Percentiles rank a stretch among this genome's conserved stretches.
Evolutionary conservation across 2,329 filamentous ascomycete species (phyloP).

Genomic region (Xylaria sp.): DNA sequence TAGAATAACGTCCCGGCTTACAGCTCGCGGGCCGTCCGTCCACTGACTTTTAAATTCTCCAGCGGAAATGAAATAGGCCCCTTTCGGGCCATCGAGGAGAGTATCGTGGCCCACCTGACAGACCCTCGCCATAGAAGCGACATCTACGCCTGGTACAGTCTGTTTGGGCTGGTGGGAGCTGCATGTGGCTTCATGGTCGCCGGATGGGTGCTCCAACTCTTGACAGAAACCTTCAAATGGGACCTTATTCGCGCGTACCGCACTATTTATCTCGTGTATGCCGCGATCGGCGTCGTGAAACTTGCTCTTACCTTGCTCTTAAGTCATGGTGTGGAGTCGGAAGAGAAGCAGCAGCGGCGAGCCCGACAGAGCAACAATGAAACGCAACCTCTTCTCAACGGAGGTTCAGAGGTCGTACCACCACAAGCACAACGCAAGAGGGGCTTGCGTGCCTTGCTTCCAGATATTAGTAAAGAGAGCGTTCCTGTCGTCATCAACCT

Average conservation of each 20-base stretch:
- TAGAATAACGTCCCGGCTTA: conserved; percentile 6
- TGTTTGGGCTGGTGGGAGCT: conserved; percentile 61
- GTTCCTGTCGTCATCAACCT: conserved; percentile 60
- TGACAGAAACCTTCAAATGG: conserved; percentile 42
- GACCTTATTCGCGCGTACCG: conserved; percentile 30
- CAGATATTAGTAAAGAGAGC: conserved; percentile 49
- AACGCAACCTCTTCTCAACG: conserved; percentile 26
- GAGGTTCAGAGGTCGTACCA: not conserved
- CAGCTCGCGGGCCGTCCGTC: too few species aligned
- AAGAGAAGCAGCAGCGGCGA: conserved; percentile 29
- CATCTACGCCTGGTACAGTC: conserved; percentile 64
- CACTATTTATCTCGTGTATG: conserved; percentile 60
- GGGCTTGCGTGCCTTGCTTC: conserved; percentile 45
- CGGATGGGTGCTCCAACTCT: conserved; percentile 60
- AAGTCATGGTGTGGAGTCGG: conserved; percentile 40
- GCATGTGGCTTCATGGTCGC: conserved; percentile 60
- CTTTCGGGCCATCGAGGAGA: conserved; percentile 65
- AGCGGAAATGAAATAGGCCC: conserved; percentile 67
- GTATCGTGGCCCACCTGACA: conserved; percentile 60
- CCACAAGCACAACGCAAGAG: conserved; percentile 4
- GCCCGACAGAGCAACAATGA: conserved; percentile 14
- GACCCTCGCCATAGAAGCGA: conserved; percentile 50
- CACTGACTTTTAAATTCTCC: not conserved
- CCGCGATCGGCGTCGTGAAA: conserved; percentile 59
- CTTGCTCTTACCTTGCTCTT: conserved; percentile 54